Base-by-base conservation (phyloP, 345 rosid species). In the Anastatica hierochuntica region DNA sequence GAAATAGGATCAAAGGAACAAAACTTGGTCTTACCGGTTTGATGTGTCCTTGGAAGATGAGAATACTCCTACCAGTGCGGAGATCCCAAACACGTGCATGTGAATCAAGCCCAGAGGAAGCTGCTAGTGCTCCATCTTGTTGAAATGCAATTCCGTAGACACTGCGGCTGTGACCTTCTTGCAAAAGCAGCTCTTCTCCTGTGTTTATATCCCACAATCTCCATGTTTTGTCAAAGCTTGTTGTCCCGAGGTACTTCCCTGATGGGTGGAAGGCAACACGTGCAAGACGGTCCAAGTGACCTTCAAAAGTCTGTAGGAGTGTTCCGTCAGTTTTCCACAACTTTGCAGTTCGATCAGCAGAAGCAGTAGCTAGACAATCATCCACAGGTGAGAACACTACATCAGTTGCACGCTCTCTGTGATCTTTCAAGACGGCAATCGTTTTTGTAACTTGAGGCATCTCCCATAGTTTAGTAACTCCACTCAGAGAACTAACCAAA, bases 221-320 rank as follows among this genome's bases (percentile, higher is more conserved):
- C 99, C 97, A 88, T 7, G 97, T 94, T 74, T 82, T 94, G 70
- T 94, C 99, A 59, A 79, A 94, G 77, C 97, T 83, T 46, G 99
- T 77, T 7, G 99, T 85, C 11, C 89, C 97, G 38, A 94, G 64
- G 66, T 88, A 94, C 29, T 79, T 85, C 51, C 99, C 97, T 20
- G 94, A 83, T 40, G 99, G 95, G 77, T 88, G 98, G 72, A 92
- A 92, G 44, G 80, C 86, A 60, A 92, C 68, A 0, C 90, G 97
- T 8, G 90, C 95, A 67, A 94, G 88, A 13, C 95, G 89, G 65
- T 85, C 99, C 64, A 88, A 66, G 68, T 94, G 99, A 30, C 99
- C 94, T 76, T 75, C 79, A 65, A 83, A 94, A 20, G 83, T 80
- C 60, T 53, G 74, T 44, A 94, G 72, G 47, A 85, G 75, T 44